Base-by-base conservation (phyloP, 2,329 filamentous ascomycete species). In the Fusarium sarcochroum region DNA sequence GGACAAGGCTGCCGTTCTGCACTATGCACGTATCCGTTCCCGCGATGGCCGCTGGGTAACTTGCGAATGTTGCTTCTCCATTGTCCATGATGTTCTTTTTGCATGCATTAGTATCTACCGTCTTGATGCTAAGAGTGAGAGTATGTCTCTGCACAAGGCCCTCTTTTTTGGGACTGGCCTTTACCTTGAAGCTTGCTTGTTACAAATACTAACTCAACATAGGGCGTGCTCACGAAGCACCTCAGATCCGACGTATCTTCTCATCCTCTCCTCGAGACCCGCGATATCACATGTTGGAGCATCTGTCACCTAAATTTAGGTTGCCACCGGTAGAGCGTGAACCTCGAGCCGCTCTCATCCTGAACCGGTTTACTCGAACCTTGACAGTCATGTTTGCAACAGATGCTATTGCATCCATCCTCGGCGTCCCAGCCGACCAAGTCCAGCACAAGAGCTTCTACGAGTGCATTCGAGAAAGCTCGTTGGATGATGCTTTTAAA, bases 41-140 rank as follows among this genome's bases (percentile, higher is more conserved):
- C 89, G 86, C 45, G 82, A 90, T 73, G 92, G 91, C 17, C 82
- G 86, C 54, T 97, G 91, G 89, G 82, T 95, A 38, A 89, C 88
- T 66, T 96, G 93, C 80, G 93, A 97, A 80, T 96, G 93, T 79
- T 94, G 93, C 78, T 97, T 97, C 77, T 96, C 93, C 7, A 85
- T 97, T 41, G 93, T 97, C 42, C 92, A 97, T 78, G 91, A 97
- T 84, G 92, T 96, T 21, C 84, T 97, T 79, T 92, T 97, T 48
- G 93, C 92, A 40, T 94, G 92, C 75, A 95, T 90, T 14, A 94
- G 91, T 75, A 87, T 96, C 66, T 97, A 96, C 76, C 85, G 85
- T 52, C 83, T 85, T 54, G 89, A 90, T 23, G 84, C 85, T 66
- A 91, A 88, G 75, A 94, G 91, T 73, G 86, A 93, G 74, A 90